phyloP scores from a whole-genome alignment of 495 filamentous ascomycete species.

The Daldinia vernicosa region DNA sequence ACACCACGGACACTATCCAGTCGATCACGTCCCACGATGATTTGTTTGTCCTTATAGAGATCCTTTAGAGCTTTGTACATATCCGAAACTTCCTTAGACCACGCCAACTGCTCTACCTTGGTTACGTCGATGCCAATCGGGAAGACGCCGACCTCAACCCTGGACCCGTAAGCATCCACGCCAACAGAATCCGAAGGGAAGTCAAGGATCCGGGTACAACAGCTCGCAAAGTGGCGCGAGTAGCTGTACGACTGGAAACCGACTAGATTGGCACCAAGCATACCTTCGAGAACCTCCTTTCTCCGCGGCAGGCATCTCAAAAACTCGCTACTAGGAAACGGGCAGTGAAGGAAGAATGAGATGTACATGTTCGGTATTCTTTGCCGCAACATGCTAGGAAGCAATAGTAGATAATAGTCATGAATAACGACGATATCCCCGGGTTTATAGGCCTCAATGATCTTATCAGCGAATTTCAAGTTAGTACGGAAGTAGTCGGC shows the following conservation, averaged over 20 bases:
- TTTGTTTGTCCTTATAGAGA: slow-evolving; percentile 81
- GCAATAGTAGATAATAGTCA: slow-evolving; percentile 88
- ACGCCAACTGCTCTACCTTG: slow-evolving; percentile 74
- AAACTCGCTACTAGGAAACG: slow-evolving; percentile 94
- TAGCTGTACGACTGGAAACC: slow-evolving; percentile 95
- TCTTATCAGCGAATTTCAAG: slow-evolving; percentile 84
- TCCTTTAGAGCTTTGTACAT: slow-evolving; percentile 73
- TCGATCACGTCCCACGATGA: slow-evolving; percentile 94
- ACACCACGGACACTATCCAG: slow-evolving; percentile 90
- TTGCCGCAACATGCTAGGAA: slow-evolving; percentile 85
- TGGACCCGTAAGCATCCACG: slow-evolving; percentile 86
- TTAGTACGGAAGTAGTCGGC: slow-evolving; percentile 89
- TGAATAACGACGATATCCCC: slow-evolving; percentile 92
- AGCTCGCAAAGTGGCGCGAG: slow-evolving; percentile 89
- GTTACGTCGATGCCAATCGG: slow-evolving; percentile 88
- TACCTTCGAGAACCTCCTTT: slow-evolving; percentile 87
- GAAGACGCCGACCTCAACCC: slow-evolving; percentile 88
- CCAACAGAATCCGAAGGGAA: slow-evolving; percentile 82
- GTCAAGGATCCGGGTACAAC: slow-evolving; percentile 85
- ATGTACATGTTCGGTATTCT: slow-evolving; percentile 84
- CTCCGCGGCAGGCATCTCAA: slow-evolving; percentile 83
- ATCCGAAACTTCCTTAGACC: slow-evolving; percentile 69
- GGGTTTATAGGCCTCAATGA: slow-evolving; percentile 83
- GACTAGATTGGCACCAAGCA: slow-evolving; percentile 88
- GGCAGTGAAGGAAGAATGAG: slow-evolving; percentile 90